Evolutionary conservation across 2,329 filamentous ascomycete genomes (phyloP), one percentile per base, ranked within the genome.

Genomic region (Zymoseptoria crescenta): DNA sequence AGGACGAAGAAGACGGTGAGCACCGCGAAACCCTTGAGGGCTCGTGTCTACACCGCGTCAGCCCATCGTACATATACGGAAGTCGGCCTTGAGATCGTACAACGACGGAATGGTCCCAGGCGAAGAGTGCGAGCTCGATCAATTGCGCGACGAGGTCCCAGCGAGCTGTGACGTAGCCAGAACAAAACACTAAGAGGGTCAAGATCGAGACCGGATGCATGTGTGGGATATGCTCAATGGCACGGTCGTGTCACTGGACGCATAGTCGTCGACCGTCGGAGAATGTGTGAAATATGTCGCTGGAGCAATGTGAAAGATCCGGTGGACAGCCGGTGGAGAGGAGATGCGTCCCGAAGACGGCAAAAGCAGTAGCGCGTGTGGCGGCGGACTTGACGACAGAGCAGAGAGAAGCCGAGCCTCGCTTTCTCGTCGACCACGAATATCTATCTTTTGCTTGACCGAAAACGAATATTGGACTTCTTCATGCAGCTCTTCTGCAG

Each of bases 121-220:
- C 94, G 75, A 97, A 99, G 66, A 96, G 88, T 68, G 91, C 89
- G 70, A 99, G 85, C 78, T 99, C 93, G 87, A 96, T 96, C 70
- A 97, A 83, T 71, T 92, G 87, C 69, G 93, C 96, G 68, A 96
- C 91, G 64, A 99, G 87, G 78, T 97, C 94, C 92, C 94, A 99
- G 81, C 94, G 89, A 74, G 94, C 94, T 78, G 94, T 99, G 76
- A 93, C 97, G 83, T 99, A 99, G 77, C 94, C 94, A 80, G 94
- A 93, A 83, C 97, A 88, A 81, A 99, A 99, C 80, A 99, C 96
- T 79, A 89, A 91, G 79, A 96, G 86, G 72, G 92, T 96, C 76
- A 96, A 84, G 75, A 93, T 81, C 65, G 93, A 97, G 81, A 97
- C 96, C 72, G 92, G 91, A 91, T 96, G 92, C 93, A 97, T 97